Evolutionary conservation across 1,139 yeast species (phyloP).

Genomic region (Geotrichum histeridarum): DNA sequence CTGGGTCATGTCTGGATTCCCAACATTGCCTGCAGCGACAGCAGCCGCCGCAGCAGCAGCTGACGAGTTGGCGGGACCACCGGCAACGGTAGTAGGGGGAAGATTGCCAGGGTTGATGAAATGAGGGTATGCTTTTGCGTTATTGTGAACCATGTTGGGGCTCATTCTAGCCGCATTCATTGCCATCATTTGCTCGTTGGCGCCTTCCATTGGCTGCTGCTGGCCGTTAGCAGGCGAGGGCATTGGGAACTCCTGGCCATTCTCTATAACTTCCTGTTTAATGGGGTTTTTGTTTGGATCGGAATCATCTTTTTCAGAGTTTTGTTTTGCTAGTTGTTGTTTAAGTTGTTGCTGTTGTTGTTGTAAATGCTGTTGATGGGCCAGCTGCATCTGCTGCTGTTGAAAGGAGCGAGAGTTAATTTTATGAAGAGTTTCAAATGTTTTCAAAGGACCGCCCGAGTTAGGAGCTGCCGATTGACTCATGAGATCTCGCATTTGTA

Average conservation of each 20-base stretch:
- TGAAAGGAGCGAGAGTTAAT: background rate
- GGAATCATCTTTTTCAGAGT: background rate
- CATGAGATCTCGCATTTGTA: constrained; percentile 61
- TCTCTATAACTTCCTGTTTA: background rate
- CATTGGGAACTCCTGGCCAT: background rate
- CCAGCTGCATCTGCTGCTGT: constrained; percentile 29
- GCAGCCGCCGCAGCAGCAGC: background rate
- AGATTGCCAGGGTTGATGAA: background rate
- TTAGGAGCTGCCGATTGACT: constrained; percentile 45
- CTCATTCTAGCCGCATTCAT: constrained; percentile 7
- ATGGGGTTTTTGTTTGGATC: background rate
- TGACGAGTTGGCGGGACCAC: background rate
- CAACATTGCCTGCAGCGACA: background rate
- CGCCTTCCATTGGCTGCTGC: background rate
- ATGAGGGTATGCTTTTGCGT: constrained; percentile 6
- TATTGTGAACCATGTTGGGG: constrained; percentile 1
- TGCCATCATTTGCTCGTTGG: background rate
- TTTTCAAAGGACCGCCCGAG: constrained; percentile 54
- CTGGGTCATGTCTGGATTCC: background rate
- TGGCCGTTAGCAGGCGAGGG: background rate
- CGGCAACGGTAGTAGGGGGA: background rate
- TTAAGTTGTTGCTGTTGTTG: constrained; percentile 7
- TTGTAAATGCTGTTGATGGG: constrained; percentile 20
- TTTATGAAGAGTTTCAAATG: constrained; percentile 47
- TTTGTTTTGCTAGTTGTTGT: constrained; percentile 4